Evolutionary conservation across 495 filamentous ascomycete species (phyloP).

Genomic region (Clohesyomyces aquaticus): DNA sequence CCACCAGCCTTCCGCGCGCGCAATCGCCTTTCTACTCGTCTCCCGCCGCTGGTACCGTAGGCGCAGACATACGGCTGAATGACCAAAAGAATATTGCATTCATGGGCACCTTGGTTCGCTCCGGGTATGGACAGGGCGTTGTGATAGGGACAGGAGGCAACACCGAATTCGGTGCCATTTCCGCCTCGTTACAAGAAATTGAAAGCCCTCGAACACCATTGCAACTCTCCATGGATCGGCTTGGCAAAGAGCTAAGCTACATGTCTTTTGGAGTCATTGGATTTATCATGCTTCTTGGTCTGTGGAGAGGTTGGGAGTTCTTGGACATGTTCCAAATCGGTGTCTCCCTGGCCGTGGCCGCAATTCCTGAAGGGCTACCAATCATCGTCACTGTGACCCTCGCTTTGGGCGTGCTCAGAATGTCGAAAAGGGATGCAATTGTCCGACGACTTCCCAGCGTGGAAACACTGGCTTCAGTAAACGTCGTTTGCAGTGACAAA

Average conservation of each 20-base stretch:
- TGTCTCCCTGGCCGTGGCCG: conserved; percentile 93
- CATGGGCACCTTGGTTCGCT: conserved; percentile 96
- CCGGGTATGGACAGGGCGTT: conserved; percentile 92
- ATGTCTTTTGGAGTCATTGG: conserved; percentile 94
- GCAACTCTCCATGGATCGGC: conserved; percentile 93
- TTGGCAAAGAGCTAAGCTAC: conserved; percentile 92
- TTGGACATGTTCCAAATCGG: conserved; percentile 98
- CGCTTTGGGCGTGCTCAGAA: conserved; percentile 89
- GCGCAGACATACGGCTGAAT: conserved; percentile 66
- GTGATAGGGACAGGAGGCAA: conserved; percentile 91
- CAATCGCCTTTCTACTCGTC: conserved; percentile 64
- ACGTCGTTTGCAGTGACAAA: conserved; percentile 98
- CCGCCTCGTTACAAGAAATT: conserved; percentile 86
- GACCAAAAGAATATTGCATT: conserved; percentile 87
- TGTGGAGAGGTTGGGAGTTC: conserved; percentile 83
- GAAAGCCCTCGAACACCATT: conserved; percentile 93
- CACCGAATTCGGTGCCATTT: conserved; percentile 97
- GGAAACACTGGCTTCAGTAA: conserved; percentile 96
- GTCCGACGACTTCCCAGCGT: conserved; percentile 94
- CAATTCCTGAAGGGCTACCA: conserved; percentile 94
- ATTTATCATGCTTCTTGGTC: conserved; percentile 84
- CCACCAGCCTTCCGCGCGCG: conserved; percentile 46
- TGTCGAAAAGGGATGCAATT: conserved; percentile 92
- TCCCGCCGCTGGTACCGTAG: conserved; percentile 63
- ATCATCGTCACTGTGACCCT: conserved; percentile 98